Evolutionary conservation across 108 stramenopile species (phyloP), one percentile per base, ranked within the genome.

Genomic region (Aurantiochytrium sp.): DNA sequence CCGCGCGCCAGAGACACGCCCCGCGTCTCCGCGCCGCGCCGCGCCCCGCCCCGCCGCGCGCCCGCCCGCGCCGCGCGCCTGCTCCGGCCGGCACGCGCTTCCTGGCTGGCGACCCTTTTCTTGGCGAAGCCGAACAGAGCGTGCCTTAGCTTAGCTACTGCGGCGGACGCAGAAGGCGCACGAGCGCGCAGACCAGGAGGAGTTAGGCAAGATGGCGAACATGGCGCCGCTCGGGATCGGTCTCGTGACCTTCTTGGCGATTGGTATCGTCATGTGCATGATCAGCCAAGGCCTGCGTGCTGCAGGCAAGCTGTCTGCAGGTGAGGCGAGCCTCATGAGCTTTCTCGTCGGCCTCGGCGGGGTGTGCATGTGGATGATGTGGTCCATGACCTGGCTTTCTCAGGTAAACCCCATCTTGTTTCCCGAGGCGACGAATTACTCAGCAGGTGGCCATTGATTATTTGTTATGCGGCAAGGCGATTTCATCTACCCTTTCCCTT

Each of bases 341-440:
- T 83, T 83, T 45, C 51, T 83, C 6, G 76, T 83, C 49, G 51
- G n/a, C 3, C 49, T 83, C 25, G 76, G 49, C 14, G 76, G 49
- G 18, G 76, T 83, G 76, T 83, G 76, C 76, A 83, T 83, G 76
- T 83, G 76, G 76, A 83, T 83, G 76, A 83, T 83, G 76, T 83
- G 76, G 76, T 21, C 76, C n/a, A 83, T 83, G 76, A 83, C 76
- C 49, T 83, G 76, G 76, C 45, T 83, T 12, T 21, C 76, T 12
- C 76, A 83, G 76, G 64, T 42, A 2, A 69, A 69, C 64, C 64
- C 64, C 21, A 69, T 69, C 64, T 23, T 69, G 35, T 69, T 69
- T 18, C 64, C 64, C 6, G 64, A 69, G 18, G 64, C 64, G 14
- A 18, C 12, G 4, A 69, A 69, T 42, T 23, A 69, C 64, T 4